phyloP scores from a whole-genome alignment of 2,329 filamentous ascomycete species.

The Fusarium coffeatum region DNA sequence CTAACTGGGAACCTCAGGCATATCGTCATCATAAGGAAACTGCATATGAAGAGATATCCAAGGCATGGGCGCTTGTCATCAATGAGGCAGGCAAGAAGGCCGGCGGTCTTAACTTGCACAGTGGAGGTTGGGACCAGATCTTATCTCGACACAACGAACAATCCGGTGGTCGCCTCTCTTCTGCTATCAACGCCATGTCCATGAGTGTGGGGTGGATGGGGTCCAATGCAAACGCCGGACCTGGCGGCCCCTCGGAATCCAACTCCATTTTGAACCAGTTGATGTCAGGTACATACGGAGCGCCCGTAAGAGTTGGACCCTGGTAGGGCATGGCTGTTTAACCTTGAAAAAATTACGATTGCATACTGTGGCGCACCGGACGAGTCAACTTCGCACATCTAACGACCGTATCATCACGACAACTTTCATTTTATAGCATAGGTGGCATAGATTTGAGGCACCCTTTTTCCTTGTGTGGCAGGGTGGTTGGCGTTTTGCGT shows the following conservation, averaged over 20 bases:
- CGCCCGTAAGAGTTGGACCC: conserved; percentile 71
- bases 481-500: conserved; percentile 51
- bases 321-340: conserved; percentile 57
- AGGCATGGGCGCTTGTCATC: conserved; percentile 92
- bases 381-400: conserved; percentile 45
- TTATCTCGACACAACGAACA: conserved; percentile 88
- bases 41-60: conserved; percentile 95
- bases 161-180: conserved; percentile 82
- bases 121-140: conserved; percentile 91
- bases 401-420: conserved; percentile 51
- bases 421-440: conserved; percentile 50
- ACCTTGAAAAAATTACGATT: conserved; percentile 32
- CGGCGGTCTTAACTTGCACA: conserved; percentile 88
- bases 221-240: conserved; percentile 46
- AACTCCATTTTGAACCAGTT: conserved; percentile 72
- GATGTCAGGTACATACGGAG: conserved; percentile 69
- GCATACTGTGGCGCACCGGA: conserved; percentile 45
- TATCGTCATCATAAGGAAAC: conserved; percentile 94
- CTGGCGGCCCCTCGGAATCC: conserved; percentile 54
- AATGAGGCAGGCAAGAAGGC: conserved; percentile 91
- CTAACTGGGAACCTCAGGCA: conserved; percentile 88
- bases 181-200: conserved; percentile 81
- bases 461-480: conserved; percentile 46
- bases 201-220: conserved; percentile 83
- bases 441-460: conserved; percentile 53